Percentiles rank a stretch among this genome's conserved stretches.
Conservation (phyloP, 176 grass and related monocot species). For the Juncus inflexus region DNA sequence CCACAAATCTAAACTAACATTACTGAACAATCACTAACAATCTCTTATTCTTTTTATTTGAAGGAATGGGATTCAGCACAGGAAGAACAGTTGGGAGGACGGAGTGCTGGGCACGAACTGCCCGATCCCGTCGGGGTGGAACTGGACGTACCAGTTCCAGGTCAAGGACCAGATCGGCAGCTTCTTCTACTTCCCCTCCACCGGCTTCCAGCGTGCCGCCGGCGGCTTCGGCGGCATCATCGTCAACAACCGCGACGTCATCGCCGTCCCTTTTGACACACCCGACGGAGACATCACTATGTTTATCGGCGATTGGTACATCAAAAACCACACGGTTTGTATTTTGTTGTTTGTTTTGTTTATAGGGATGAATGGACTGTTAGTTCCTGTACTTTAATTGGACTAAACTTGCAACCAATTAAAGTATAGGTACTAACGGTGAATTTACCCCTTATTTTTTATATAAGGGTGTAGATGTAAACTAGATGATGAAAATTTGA, state of each 20-base stretch:
- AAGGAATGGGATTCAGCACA: constrained; percentile 87
- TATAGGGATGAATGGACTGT: too few species aligned
- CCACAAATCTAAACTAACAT: neutral
- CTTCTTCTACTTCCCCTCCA: constrained; percentile 59
- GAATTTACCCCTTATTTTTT: too few species aligned
- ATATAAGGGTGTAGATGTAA: too few species aligned
- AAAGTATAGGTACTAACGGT: too few species aligned
- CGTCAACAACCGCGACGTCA: constrained; percentile 72
- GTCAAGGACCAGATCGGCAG: constrained; percentile 56
- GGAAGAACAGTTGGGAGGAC: constrained; percentile 91
- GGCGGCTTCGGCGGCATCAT: constrained; percentile 58
- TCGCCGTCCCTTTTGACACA: constrained; percentile 61
- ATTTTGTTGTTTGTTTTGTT: too few species aligned
- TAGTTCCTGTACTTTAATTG: too few species aligned
- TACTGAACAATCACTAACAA: neutral
- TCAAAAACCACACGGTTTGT: constrained; percentile 73
- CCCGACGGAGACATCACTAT: constrained; percentile 68
- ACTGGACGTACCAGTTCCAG: constrained; percentile 93
- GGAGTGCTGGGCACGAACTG: constrained; percentile 85
- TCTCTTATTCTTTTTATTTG: neutral
- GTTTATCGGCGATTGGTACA: constrained; percentile 77
- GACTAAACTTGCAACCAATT: too few species aligned
- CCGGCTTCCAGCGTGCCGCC: constrained; percentile 57
- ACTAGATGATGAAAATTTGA: neutral
- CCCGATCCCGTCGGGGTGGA: constrained; percentile 81